Evolutionary conservation across 371 early-diverging fungal species (phyloP).

Genomic region (Apophysomyces ossiformis): DNA sequence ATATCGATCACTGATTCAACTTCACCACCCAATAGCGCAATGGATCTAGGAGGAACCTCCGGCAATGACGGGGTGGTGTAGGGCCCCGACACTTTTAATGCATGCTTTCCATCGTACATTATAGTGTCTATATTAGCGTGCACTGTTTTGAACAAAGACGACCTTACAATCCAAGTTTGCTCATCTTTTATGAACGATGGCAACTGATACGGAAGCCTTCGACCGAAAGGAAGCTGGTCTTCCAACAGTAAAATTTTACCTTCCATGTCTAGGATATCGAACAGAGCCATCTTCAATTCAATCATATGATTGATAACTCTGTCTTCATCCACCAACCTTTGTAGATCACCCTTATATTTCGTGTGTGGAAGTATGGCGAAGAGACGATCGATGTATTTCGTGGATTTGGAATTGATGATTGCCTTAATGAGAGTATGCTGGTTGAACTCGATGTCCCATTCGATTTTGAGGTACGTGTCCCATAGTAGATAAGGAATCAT

Average conservation of each 20-base stretch:
- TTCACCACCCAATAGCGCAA: too few relatives aligned
- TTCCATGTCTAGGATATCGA: not conserved
- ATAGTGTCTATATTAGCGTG: too few relatives aligned
- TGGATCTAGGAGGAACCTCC: too few relatives aligned
- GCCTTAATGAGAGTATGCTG: not conserved
- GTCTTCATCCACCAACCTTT: not conserved
- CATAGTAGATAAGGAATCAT: not conserved
- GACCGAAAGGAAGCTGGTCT: too few relatives aligned
- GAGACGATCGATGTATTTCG: not conserved
- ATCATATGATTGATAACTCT: not conserved
- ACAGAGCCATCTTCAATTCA: not conserved
- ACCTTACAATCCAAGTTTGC: too few relatives aligned
- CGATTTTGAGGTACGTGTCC: not conserved
- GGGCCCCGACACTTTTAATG: too few relatives aligned
- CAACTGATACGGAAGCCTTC: too few relatives aligned
- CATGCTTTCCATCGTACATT: too few relatives aligned
- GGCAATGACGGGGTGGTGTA: too few relatives aligned
- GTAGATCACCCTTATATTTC: not conserved
- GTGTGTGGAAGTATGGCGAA: not conserved
- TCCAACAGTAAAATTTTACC: not conserved
- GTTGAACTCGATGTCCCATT: not conserved
- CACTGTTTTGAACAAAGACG: too few relatives aligned
- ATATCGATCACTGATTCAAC: too few relatives aligned
- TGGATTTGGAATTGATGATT: not conserved
- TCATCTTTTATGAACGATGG: too few relatives aligned